Evolutionary conservation across 805 yeast genomes (phyloP).

Genomic region (Candida stauntonica): DNA sequence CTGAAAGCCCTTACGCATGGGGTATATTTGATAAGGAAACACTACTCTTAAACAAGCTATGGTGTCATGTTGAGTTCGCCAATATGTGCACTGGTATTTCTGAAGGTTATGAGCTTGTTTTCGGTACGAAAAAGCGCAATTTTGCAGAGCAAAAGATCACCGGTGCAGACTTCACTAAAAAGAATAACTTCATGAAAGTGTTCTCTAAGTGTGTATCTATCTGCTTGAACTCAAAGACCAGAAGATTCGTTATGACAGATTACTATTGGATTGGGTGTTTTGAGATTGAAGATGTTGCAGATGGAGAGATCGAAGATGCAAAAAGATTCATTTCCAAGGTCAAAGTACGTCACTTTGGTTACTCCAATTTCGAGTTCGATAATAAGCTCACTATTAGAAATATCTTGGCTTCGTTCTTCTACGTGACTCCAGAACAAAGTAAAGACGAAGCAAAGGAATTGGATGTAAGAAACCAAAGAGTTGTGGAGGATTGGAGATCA

Average conservation of each 20-base stretch:
- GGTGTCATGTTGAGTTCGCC: conserved; percentile 25
- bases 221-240: conserved; percentile 25
- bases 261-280: conserved; percentile 27
- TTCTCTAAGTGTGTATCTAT: conserved; percentile 27
- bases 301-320: conserved; percentile 25
- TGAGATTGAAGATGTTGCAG: conserved; percentile 23
- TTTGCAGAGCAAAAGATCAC: conserved; percentile 6
- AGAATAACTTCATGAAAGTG: conserved; percentile 23
- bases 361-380: conserved; percentile 20
- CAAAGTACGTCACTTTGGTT: conserved; percentile 23
- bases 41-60: conserved; percentile 15
- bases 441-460: conserved; percentile 3
- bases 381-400: conserved; percentile 22
- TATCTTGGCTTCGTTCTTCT: conserved; percentile 22
- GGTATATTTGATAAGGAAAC: conserved; percentile 22
- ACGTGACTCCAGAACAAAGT: conserved; percentile 11
- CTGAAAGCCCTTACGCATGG: conserved; percentile 20
- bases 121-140: conserved; percentile 18
- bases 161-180: conserved; percentile 23
- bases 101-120: conserved; percentile 28
- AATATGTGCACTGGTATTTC: conserved; percentile 20
- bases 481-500: conserved; percentile 22
- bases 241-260: conserved; percentile 24
- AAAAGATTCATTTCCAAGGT: conserved; percentile 22
- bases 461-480: conserved; percentile 13